Evolutionary conservation across 2,329 filamentous ascomycete genomes (phyloP), one percentile per base, ranked within the genome.

Genomic region (Dothideomycetes sp.): DNA sequence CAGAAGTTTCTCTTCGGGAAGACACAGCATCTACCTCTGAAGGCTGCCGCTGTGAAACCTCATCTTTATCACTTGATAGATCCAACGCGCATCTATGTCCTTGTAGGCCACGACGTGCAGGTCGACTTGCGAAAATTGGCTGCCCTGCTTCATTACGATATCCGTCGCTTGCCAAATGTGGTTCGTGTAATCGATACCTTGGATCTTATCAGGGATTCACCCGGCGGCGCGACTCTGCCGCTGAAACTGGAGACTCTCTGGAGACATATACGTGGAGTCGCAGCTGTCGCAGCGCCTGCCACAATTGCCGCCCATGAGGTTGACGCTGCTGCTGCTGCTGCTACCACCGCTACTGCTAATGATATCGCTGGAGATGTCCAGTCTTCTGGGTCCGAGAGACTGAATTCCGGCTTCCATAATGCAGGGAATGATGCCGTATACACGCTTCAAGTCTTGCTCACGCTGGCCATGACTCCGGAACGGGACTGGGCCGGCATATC

Each of bases 401-500:
- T 10, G 37, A 41, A 44, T 64, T 70, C 87, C 4, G 71, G 93
- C 15, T 42, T 45, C 18, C 54, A 57, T 30, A 54, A 55, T 36
- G 54, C 53, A 11, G 47, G 47, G 16, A 58, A 58, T 27, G 55
- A 58, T 37, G 53, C 54, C 4, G 52, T 53, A 1, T 57, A 55
- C 36, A 50, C 52, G 3, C 46, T 58, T 47, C 50, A 52, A 42
- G 43, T 42, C 2, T 36, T 54, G 32, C 32, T 55, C 5, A 35
- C 48, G 19, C 47, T 51, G 22, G 52, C 47, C 4, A n/a, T 50
- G 29, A 34, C 22, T 12, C 38, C 38, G 22, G 38, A 41, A 33
- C 16, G 30, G n/a, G 22, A 27, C 7, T 27, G 22, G 22, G n/a
- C n/a, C n/a, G n/a, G n/a, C n/a, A n/a, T n/a, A n/a, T n/a, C n/a